Evolutionary conservation across 2,329 filamentous ascomycete genomes (phyloP), one percentile per base, ranked within the genome.

Genomic region (Fusarium algeriense): DNA sequence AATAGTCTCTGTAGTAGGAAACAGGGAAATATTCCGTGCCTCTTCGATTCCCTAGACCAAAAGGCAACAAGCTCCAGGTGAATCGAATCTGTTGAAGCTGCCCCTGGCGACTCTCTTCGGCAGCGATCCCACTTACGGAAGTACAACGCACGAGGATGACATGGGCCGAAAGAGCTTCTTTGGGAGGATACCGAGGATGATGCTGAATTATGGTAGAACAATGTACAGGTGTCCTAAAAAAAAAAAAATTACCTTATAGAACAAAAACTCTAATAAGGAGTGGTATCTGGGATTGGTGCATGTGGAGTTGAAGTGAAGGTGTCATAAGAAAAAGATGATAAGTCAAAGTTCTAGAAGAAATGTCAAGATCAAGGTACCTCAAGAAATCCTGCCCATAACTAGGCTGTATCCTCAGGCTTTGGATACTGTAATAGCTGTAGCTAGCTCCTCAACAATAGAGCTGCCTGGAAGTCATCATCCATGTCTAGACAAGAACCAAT

Each of bases 51-150:
- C 49, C 46, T 56, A 60, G 67, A 35, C 67, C 34, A 60, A 62
- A 60, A 63, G 38, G 64, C 53, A 48, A 49, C 44, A 71, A 56
- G 54, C 53, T 38, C 45, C 55, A 63, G 38, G 28, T 44, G 57
- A 63, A 57, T 57, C 57, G 57, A 57, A 64, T 56, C 28, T 64
- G 44, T 64, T 61, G 65, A 70, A 73, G 53, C 32, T 63, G 62
- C 62, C 62, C 73, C 73, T 75, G 73, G 46, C 49, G 65, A 62
- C 57, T 70, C 52, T 66, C 58, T 49, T 73, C 73, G 73, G 74
- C 60, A 62, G 69, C 70, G 74, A 76, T 73, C 69, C 74, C 74
- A 70, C 70, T 76, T 76, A 73, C 48, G 73, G 73, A 60, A 73
- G 44, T 68, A 63, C 62, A 58, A 67, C 55, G 58, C 65, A 65